Percentiles rank a stretch among this genome's conserved stretches.
These are phyloP conservation scores for Pinus taeda DNA, from an alignment of 75 land plant species.

Conservation along the genomic window DNA sequence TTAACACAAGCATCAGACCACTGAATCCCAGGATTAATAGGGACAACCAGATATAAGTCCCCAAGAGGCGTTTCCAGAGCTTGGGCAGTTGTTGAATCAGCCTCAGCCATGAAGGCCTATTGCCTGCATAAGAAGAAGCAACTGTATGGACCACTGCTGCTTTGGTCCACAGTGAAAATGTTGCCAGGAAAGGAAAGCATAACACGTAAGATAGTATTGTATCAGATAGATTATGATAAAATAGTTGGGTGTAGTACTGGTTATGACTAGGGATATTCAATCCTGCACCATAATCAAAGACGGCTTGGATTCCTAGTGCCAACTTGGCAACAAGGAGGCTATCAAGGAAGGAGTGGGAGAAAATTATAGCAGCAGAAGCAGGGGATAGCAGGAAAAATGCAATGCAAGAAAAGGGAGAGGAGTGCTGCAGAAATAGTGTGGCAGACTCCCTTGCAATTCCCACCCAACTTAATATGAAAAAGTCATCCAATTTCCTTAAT, in stretches of 20 bases:
- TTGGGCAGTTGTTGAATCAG: slow-evolving; percentile 8
- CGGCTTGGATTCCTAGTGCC: not conserved
- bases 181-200: slow-evolving; percentile 15
- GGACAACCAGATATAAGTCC: slow-evolving; percentile 18
- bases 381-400: not conserved
- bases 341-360: not conserved
- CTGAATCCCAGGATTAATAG: slow-evolving; percentile 5
- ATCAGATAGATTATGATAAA: slow-evolving; percentile 15
- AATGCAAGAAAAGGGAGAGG: not conserved
- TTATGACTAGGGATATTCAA: no score
- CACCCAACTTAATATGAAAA: not conserved
- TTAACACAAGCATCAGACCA: not conserved
- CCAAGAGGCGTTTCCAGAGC: slow-evolving; percentile 13
- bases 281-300: not conserved
- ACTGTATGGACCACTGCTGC: slow-evolving; percentile 20
- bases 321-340: not conserved
- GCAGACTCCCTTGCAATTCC: slow-evolving; percentile 7
- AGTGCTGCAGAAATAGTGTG: not conserved
- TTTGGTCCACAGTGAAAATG: slow-evolving; percentile 10
- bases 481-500: not conserved
- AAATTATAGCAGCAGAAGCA: not conserved
- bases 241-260: not conserved
- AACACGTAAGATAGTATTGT: slow-evolving; percentile 14
- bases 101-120: not conserved
- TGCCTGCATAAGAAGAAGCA: slow-evolving; percentile 16